Evolutionary conservation across 129 eudicot species (phyloP).

Genomic region (Oenanthe sinensis): DNA sequence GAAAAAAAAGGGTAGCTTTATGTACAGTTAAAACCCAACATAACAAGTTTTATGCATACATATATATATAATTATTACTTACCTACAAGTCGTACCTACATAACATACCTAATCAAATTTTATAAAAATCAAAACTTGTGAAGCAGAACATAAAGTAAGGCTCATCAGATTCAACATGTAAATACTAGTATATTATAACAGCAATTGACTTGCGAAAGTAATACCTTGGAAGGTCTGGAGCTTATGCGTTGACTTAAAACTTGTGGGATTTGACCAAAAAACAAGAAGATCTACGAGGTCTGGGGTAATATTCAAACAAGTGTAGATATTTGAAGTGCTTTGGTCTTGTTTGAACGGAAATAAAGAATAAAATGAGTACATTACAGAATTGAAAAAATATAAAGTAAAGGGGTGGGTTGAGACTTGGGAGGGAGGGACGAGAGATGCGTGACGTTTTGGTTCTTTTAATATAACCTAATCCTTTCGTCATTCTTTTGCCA

Average conservation of each 20-base stretch:
- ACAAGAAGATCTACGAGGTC: neutral
- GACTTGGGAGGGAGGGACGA: neutral
- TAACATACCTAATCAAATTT: neutral
- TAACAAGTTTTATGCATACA: neutral
- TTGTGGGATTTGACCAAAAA: conserved; percentile 11
- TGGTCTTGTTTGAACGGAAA: too few relatives aligned
- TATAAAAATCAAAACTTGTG: conserved; percentile 12
- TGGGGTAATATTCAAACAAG: neutral
- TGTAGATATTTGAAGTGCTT: neutral
- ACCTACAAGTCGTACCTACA: conserved; percentile 7
- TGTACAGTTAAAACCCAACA: conserved; percentile 8
- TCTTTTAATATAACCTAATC: conserved; percentile 31
- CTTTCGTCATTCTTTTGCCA: conserved; percentile 18
- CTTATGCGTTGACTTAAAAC: conserved; percentile 20
- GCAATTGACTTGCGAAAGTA: neutral
- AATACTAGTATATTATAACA: neutral
- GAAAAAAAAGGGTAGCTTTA: conserved; percentile 9
- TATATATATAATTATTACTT: neutral
- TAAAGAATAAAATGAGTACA: too few relatives aligned
- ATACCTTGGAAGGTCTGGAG: neutral
- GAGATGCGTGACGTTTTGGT: conserved; percentile 1
- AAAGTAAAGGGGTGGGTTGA: neutral
- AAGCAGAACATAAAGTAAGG: neutral
- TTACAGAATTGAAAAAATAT: neutral
- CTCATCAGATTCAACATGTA: neutral